phyloP scores from a whole-genome alignment of 1,139 yeast species.

The Suhomyces kunorum region DNA sequence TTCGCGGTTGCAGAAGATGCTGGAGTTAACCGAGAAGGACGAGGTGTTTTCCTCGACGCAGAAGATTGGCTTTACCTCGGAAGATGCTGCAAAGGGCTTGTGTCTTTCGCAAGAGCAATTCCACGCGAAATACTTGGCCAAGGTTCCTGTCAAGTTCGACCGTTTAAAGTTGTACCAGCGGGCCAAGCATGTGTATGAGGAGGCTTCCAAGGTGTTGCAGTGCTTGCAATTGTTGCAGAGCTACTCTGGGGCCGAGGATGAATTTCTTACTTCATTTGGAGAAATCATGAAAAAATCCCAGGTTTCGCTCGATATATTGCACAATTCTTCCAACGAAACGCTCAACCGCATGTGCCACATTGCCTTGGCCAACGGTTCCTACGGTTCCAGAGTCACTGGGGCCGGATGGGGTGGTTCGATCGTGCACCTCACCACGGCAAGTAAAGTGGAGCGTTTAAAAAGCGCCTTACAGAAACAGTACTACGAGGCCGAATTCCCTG shows the following conservation, averaged over 20 bases:
- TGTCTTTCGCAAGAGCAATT: constrained; percentile 48
- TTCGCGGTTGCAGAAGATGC: constrained; percentile 39
- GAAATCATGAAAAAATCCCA: constrained; percentile 62
- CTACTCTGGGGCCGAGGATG: constrained; percentile 16
- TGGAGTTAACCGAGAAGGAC: constrained; percentile 42
- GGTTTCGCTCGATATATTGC: constrained; percentile 47
- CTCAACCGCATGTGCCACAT: constrained; percentile 54
- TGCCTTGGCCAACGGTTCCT: constrained; percentile 58
- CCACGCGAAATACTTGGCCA: constrained; percentile 45
- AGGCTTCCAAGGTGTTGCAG: constrained; percentile 59
- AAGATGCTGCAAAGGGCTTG: constrained; percentile 49
- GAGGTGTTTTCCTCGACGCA: constrained; percentile 31
- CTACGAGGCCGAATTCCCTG: constrained; percentile 52
- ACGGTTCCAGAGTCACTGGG: constrained; percentile 72
- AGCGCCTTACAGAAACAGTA: constrained; percentile 51
- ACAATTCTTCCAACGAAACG: constrained; percentile 58
- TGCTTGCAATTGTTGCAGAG: constrained; percentile 41
- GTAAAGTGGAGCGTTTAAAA: constrained; percentile 45
- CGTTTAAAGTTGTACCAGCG: constrained; percentile 58
- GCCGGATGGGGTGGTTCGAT: constrained; percentile 85
- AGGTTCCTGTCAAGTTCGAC: constrained; percentile 59
- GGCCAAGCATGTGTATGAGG: constrained; percentile 65
- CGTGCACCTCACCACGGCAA: constrained; percentile 59
- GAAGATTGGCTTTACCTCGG: constrained; percentile 51
- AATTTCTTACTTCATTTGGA: constrained; percentile 49